These are phyloP conservation scores for Kitagawia praeruptora DNA, from an alignment of 129 eudicot species.

Conservation along the genomic window DNA sequence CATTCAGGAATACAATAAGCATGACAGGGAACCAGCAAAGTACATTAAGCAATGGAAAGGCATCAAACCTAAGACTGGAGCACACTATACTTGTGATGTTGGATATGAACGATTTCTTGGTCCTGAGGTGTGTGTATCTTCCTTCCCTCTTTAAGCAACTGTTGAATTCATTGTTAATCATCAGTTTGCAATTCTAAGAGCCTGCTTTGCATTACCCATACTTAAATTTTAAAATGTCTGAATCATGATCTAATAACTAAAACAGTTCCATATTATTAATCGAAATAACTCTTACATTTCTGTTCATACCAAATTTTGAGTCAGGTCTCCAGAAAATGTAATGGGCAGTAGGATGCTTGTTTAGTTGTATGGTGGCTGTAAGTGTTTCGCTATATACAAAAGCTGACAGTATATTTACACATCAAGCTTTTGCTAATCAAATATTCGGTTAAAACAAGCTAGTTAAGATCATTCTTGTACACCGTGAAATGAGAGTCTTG, in stretches of 20 bases:
- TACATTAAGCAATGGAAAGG: constrained; percentile 98
- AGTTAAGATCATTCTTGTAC: background rate
- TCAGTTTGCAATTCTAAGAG: background rate
- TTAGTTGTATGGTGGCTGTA: background rate
- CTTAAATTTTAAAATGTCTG: background rate
- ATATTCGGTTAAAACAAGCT: background rate
- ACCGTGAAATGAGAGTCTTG: background rate
- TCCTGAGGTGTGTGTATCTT: constrained; percentile 69
- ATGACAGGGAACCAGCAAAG: constrained; percentile 87
- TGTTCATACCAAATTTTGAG: background rate
- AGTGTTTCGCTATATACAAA: background rate
- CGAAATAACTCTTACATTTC: background rate
- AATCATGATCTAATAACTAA: background rate
- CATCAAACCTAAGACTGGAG: constrained; percentile 88
- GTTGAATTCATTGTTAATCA: background rate
- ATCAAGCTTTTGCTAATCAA: background rate
- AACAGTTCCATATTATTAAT: background rate
- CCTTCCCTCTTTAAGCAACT: constrained; percentile 8
- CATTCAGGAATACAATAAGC: constrained; percentile 88
- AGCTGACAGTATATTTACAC: background rate
- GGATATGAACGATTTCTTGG: constrained; percentile 99
- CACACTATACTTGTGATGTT: constrained; percentile 92
- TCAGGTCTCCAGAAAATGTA: background rate
- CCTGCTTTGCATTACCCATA: background rate
- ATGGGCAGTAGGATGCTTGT: background rate